phyloP scores from a whole-genome alignment of 2,329 filamentous ascomycete genomes.

The Epichloe uncinata region DNA sequence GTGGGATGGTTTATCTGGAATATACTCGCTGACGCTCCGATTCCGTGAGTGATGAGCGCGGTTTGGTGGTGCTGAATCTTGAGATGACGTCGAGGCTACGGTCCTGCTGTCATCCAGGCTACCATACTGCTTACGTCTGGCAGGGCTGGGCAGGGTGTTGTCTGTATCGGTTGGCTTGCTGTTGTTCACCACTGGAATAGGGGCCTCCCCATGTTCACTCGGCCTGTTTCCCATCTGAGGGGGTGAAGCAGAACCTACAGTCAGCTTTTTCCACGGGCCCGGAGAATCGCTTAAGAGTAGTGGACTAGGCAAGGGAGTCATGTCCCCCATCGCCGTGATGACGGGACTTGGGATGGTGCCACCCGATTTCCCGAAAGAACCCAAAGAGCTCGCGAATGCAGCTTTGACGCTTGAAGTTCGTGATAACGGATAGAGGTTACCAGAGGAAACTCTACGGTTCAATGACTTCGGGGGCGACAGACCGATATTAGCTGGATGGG shows the following conservation, averaged over 20 bases:
- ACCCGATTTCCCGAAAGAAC: conserved; percentile 42
- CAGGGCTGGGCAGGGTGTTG: conserved; percentile 33
- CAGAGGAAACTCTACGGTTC: conserved; percentile 17
- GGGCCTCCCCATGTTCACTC: conserved; percentile 15
- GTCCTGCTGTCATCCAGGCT: conserved; percentile 16
- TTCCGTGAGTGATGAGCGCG: conserved; percentile 46
- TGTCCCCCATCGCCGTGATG: conserved; percentile 60
- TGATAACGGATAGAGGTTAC: conserved; percentile 34
- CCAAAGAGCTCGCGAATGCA: conserved; percentile 35
- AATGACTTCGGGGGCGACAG: conserved; percentile 18
- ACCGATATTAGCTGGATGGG: conserved; percentile 22
- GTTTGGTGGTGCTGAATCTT: conserved; percentile 10
- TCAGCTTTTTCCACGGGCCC: conserved; percentile 49
- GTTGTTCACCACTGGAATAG: conserved; percentile 35
- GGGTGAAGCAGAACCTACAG: conserved; percentile 31
- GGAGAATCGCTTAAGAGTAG: conserved; percentile 52
- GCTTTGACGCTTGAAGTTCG: conserved; percentile 50
- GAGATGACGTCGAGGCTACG: conserved; percentile 16
- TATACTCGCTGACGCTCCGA: conserved; percentile 80
- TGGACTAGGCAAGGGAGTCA: conserved; percentile 69
- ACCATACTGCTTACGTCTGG: conserved; percentile 44
- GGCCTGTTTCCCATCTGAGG: conserved; percentile 14
- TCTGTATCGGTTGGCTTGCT: conserved; percentile 37
- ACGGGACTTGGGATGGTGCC: conserved; percentile 61
- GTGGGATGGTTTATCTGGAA: conserved; percentile 57